A percentile compares a stretch with the other conserved stretches of the same genome.
Conservation (phyloP, 805 yeast genomes). For the Cephaloascus albidus region DNA sequence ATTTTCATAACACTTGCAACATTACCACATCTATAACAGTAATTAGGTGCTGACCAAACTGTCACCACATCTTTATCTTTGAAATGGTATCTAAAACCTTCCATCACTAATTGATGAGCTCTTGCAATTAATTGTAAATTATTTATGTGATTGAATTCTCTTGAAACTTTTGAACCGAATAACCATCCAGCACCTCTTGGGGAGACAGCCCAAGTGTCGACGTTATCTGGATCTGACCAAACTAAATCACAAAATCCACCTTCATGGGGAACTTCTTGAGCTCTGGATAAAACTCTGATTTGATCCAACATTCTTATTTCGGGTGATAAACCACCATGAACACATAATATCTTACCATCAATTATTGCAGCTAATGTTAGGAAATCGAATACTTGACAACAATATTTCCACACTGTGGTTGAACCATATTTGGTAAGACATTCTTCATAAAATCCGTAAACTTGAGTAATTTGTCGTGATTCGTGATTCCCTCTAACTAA, state of each 20-base stretch:
- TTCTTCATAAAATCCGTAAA: constrained; percentile 95
- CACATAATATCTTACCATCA: constrained; percentile 90
- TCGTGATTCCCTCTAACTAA: constrained; percentile 97
- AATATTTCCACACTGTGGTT: constrained; percentile 91
- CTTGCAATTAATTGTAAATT: constrained; percentile 83
- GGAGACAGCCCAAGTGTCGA: constrained; percentile 96
- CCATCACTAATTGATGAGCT: constrained; percentile 98
- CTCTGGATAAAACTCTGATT: constrained; percentile 86
- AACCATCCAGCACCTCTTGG: constrained; percentile 99
- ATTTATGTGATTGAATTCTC: constrained; percentile 94
- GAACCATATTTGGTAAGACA: constrained; percentile 89
- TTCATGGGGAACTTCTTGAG: constrained; percentile 98
- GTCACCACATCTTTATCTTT: constrained; percentile 95
- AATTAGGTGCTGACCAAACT: constrained; percentile 97
- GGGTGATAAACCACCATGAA: constrained; percentile 96
- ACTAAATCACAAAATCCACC: constrained; percentile 97
- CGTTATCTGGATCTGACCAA: constrained; percentile 98
- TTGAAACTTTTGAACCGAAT: constrained; percentile 86
- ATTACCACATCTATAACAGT: constrained; percentile 95
- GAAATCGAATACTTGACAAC: constrained; percentile 94
- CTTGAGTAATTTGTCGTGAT: constrained; percentile 96
- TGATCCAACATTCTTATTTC: constrained; percentile 97
- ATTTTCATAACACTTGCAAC: constrained; percentile 98
- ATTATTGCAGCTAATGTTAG: constrained; percentile 91
- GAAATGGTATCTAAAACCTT: constrained; percentile 94